Conservation (phyloP, 2,329 filamentous ascomycete species). For the Epichloe aotearoae region DNA sequence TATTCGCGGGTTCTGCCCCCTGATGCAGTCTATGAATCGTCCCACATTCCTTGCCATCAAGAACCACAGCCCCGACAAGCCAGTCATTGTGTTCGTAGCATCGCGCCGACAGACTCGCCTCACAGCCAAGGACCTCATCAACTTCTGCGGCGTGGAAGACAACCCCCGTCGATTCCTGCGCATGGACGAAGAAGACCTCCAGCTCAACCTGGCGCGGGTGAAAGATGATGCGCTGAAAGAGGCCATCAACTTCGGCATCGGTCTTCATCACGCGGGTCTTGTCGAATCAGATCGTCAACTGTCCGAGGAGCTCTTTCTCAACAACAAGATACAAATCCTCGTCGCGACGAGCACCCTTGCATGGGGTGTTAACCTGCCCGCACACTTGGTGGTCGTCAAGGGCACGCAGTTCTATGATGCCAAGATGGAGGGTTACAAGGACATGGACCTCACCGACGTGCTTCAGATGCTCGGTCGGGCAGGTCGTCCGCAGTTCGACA, state of each 20-base stretch:
- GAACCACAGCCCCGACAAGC: slow-evolving; percentile 88
- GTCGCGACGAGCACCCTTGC: slow-evolving; percentile 92
- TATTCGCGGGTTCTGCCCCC: slow-evolving; percentile 88
- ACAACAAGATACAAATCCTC: slow-evolving; percentile 96
- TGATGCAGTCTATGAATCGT: slow-evolving; percentile 99
- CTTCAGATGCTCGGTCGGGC: slow-evolving; percentile 95
- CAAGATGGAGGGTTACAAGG: slow-evolving; percentile 93
- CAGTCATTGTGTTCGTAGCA: slow-evolving; percentile 95
- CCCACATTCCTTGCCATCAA: slow-evolving; percentile 96
- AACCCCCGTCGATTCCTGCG: slow-evolving; percentile 85
- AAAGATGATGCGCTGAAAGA: slow-evolving; percentile 90
- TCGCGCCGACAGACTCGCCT: slow-evolving; percentile 89
- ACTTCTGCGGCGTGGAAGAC: slow-evolving; percentile 96
- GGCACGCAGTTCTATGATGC: slow-evolving; percentile 97
- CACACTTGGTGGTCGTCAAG: slow-evolving; percentile 94
- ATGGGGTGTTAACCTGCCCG: slow-evolving; percentile 96
- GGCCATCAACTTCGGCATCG: slow-evolving; percentile 94
- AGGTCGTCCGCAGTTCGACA: slow-evolving; percentile 91
- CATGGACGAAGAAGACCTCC: slow-evolving; percentile 90
- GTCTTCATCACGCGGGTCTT: slow-evolving; percentile 90
- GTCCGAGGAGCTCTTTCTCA: slow-evolving; percentile 85
- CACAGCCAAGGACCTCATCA: slow-evolving; percentile 92
- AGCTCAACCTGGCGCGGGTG: slow-evolving; percentile 73
- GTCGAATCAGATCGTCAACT: slow-evolving; percentile 88
- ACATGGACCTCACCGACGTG: slow-evolving; percentile 98